Base-by-base conservation (phyloP, 192 early-diverging fungal species). In the Backusella westeae region DNA sequence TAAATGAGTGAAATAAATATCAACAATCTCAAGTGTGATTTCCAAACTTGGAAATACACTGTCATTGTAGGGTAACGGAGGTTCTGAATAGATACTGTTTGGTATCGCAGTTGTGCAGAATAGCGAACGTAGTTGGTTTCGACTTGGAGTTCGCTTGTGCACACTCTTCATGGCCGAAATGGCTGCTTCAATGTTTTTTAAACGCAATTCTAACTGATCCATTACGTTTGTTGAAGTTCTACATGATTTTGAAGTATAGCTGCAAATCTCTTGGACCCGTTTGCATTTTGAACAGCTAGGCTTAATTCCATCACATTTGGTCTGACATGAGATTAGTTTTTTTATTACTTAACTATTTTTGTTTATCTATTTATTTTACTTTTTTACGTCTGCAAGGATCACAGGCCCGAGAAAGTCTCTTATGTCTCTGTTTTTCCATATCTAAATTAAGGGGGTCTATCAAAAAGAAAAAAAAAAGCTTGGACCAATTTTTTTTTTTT, bases 171-270 rank as follows among this genome's bases (percentile, higher is more conserved):
- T 17, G 39, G 34, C 39, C 26, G 65, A 32, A 14, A 44, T 39
- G 94, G 44, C 53, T 87, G 84, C 73, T 23, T 95, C 94, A 89
- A 95, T 92, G 67, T 91, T 89, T 56, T 92, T 89, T 39, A 95
- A 75, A 34, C 91, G 86, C 52, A 89, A 88, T 75, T 95, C 93
- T 10, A 95, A 77, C 10, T 88, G 84, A 70, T 90, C 90, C 34
- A 94, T 92, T 71, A 93, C 90, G 3, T 93, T 91, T 52, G 89
- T 90, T 42, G 95, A 93, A 0, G 94, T 95, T 59, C 94, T 87
- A 78, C 96, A 96, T 79, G 90, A 92, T 65, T 87, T 91, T 6
- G 94, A 94, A 66, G 92, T 85, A 83, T 95, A 98, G 4, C 92
- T 85, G 78, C 96, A 98, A n/a, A 82, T 80, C 59, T 72, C 73